These are phyloP conservation scores for Tylopilus subfusipes DNA, from an alignment of 768 basidiomycete species.

Conservation along the genomic window DNA sequence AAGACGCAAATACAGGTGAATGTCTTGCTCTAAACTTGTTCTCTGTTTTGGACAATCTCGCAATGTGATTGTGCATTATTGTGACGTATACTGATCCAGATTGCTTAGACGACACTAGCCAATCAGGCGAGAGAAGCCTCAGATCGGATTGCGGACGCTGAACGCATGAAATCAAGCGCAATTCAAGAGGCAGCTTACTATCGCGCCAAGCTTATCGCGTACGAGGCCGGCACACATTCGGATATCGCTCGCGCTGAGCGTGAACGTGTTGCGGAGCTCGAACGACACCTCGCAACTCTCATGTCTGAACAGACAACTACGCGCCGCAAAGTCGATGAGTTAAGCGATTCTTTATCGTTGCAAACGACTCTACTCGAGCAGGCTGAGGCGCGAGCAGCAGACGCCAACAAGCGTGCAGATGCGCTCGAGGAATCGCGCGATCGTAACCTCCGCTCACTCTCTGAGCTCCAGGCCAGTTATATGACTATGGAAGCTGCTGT, in stretches of 20 bases:
- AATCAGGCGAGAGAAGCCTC: conserved; percentile 77
- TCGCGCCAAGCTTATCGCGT: conserved; percentile 87
- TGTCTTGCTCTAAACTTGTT: neutral
- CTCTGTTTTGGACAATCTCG: neutral
- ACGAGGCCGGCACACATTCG: conserved; percentile 64
- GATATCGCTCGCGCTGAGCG: conserved; percentile 73
- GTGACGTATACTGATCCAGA: conserved; percentile 8
- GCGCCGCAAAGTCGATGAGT: conserved; percentile 69
- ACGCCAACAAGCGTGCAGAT: conserved; percentile 75
- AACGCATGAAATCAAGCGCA: conserved; percentile 71
- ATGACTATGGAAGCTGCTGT: conserved; percentile 57
- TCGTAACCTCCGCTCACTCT: conserved; percentile 58
- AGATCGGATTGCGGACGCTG: conserved; percentile 74
- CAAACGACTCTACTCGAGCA: conserved; percentile 78
- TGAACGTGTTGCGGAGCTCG: conserved; percentile 72
- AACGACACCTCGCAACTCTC: conserved; percentile 60
- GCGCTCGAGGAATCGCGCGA: conserved; percentile 66
- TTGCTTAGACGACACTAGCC: conserved; percentile 58
- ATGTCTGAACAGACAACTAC: conserved; percentile 60
- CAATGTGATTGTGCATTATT: neutral
- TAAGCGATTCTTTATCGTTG: conserved; percentile 67
- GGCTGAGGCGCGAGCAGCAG: conserved; percentile 72
- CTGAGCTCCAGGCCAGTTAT: conserved; percentile 65
- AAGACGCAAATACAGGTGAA: conserved; percentile 82
- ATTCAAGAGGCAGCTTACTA: conserved; percentile 94